Conservation (phyloP, 2,329 filamentous ascomycete genomes). For the Chaetomium globosum region DNA sequence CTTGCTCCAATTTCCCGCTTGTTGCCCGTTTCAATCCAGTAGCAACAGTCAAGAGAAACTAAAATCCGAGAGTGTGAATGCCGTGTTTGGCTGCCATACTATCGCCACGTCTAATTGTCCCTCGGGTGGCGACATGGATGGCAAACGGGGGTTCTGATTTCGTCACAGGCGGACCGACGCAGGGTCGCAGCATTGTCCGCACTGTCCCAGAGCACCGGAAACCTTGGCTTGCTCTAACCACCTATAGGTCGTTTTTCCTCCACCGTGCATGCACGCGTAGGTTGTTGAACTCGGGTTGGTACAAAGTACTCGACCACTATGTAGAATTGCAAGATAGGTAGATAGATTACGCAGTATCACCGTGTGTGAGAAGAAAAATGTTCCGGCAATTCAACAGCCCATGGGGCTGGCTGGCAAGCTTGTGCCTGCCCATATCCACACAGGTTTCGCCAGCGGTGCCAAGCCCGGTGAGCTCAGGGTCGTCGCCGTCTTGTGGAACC, state of each 20-base stretch:
- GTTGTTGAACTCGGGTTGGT: too few relatives aligned
- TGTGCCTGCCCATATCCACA: too few relatives aligned
- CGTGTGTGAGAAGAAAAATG: background rate
- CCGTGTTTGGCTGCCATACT: background rate
- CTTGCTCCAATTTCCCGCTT: background rate
- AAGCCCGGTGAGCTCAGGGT: background rate
- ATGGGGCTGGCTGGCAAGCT: background rate
- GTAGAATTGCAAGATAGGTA: too few relatives aligned
- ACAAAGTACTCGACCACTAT: background rate
- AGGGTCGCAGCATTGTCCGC: background rate
- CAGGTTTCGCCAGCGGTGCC: background rate
- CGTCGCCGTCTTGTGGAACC: background rate
- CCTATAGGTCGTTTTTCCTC: background rate
- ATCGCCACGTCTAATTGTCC: background rate
- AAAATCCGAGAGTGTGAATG: background rate
- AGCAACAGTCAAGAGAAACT: background rate
- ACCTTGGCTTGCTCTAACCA: background rate
- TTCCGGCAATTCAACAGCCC: background rate
- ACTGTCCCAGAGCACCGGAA: constrained; percentile 11
- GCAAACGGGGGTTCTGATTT: background rate
- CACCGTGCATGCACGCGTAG: background rate
- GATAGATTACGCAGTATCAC: background rate
- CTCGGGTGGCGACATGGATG: background rate
- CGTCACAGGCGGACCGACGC: background rate
- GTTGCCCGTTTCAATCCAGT: background rate